These are phyloP conservation scores for Alnus glutinosa DNA, from an alignment of 306 rosid species.

Conservation along the genomic window DNA sequence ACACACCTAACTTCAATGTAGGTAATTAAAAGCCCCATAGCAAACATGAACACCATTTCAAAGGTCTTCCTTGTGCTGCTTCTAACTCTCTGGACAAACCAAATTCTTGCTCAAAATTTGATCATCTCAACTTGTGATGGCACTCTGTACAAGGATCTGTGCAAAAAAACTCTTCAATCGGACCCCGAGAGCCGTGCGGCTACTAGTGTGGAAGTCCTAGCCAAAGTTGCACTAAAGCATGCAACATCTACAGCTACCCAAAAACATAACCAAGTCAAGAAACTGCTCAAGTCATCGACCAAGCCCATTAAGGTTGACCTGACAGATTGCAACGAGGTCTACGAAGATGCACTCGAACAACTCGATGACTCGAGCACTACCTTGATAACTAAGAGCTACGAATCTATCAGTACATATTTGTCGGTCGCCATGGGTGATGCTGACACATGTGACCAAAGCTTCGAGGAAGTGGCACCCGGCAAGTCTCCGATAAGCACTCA, in stretches of 20 bases:
- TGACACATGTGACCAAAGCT: conserved; percentile 22
- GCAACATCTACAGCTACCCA: neutral
- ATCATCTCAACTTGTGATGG: conserved; percentile 4
- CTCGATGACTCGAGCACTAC: neutral
- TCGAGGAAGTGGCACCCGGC: neutral
- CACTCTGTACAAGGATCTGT: conserved; percentile 2
- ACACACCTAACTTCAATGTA: too few relatives aligned
- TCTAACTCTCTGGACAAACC: neutral
- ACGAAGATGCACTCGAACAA: neutral
- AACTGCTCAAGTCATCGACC: too few relatives aligned
- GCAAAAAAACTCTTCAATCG: neutral
- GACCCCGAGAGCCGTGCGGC: neutral
- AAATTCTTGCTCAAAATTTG: neutral
- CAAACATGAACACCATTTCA: neutral
- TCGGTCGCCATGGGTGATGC: conserved; percentile 10
- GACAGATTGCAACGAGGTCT: conserved; percentile 16
- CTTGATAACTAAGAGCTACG: neutral
- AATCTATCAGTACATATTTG: neutral
- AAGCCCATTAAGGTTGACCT: neutral
- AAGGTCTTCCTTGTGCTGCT: neutral
- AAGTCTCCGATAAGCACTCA: neutral
- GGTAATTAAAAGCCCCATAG: too few relatives aligned
- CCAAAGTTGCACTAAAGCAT: conserved; percentile 4
- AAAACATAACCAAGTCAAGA: neutral
- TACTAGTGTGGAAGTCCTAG: neutral